Evolutionary conservation across 2,329 filamentous ascomycete genomes (phyloP).

Genomic region (Hypoxylon sp.): DNA sequence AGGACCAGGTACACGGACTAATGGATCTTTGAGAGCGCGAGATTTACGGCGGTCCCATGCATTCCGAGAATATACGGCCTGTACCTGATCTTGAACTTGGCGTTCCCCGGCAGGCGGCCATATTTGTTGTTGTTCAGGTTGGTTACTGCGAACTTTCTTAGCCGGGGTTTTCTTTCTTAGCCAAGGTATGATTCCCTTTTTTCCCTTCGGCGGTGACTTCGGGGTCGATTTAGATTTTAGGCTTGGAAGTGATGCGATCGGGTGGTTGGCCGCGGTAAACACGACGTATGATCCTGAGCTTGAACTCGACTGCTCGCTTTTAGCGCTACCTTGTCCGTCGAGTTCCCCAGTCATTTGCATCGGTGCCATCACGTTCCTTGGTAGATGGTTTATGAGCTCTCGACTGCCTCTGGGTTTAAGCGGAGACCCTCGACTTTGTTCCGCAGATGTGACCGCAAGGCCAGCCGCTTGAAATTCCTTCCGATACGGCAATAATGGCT

Average conservation of each 20-base stretch:
- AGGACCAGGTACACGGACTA: slow-evolving; percentile 32
- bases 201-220: slow-evolving; percentile 35
- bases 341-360: slow-evolving; percentile 25
- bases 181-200: slow-evolving; percentile 49
- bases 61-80: slow-evolving; percentile 26
- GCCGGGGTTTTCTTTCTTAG: slow-evolving; percentile 44
- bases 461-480: slow-evolving; percentile 68
- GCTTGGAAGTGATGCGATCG: slow-evolving; percentile 36
- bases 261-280: slow-evolving; percentile 45
- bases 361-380: slow-evolving; percentile 46
- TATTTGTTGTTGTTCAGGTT: slow-evolving; percentile 21
- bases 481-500: slow-evolving; percentile 67
- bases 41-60: slow-evolving; percentile 14
- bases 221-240: slow-evolving; percentile 34
- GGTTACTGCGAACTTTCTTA: slow-evolving; percentile 14
- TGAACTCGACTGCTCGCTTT: slow-evolving; percentile 33
- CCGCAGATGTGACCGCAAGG: slow-evolving; percentile 69
- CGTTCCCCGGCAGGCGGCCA: slow-evolving; percentile 35
- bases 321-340: slow-evolving; percentile 40
- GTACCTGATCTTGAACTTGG: slow-evolving; percentile 28
- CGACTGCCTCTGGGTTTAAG: slow-evolving; percentile 33
- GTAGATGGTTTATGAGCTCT: slow-evolving; percentile 22
- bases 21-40: slow-evolving; percentile 3
- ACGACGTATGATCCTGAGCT: slow-evolving; percentile 49
- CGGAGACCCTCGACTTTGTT: slow-evolving; percentile 54